Percentiles rank a stretch among this genome's conserved stretches.
These are phyloP conservation scores for Gaillardinia entomophila DNA, from an alignment of 805 yeast genomes.

Conservation along the genomic window DNA sequence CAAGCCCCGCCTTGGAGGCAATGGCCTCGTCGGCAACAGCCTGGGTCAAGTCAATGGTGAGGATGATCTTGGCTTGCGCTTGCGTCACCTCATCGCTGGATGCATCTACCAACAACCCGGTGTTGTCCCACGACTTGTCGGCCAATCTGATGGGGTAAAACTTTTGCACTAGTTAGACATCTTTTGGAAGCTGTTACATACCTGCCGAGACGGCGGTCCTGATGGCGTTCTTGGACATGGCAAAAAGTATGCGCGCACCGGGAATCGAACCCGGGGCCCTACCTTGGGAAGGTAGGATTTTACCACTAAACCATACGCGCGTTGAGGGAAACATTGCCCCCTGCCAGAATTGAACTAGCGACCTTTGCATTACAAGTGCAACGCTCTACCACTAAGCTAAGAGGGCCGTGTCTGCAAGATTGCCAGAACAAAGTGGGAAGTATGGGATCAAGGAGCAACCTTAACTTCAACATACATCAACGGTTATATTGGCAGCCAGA, in stretches of 20 bases:
- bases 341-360: conserved; percentile 92
- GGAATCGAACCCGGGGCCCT: conserved; percentile 8
- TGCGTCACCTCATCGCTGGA: conserved; percentile 20
- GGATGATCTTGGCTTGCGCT: conserved; percentile 36
- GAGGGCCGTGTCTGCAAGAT: too few species aligned
- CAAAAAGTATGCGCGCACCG: conserved; percentile 6
- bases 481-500: too few species aligned
- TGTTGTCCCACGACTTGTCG: conserved; percentile 90
- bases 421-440: too few species aligned
- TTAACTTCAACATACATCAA: too few species aligned
- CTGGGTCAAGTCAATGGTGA: conserved; percentile 82
- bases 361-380: conserved; percentile 99
- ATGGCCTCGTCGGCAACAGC: conserved; percentile 85
- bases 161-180: conserved; percentile 45
- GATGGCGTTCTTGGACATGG: conserved; percentile 42
- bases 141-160: conserved; percentile 80
- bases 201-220: conserved; percentile 33
- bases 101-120: conserved; percentile 82
- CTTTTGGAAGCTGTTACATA: conserved; percentile 14
- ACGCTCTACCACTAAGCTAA: conserved; percentile 99
- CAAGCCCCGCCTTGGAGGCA: conserved; percentile 41
- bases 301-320: conserved; percentile 14
- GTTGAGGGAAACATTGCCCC: conserved; percentile 45
- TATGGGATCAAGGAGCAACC: too few species aligned
- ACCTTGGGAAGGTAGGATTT: conserved; percentile 14